Conservation (phyloP, 208 protist genomes). For the Trypanosomatidae sp. region DNA sequence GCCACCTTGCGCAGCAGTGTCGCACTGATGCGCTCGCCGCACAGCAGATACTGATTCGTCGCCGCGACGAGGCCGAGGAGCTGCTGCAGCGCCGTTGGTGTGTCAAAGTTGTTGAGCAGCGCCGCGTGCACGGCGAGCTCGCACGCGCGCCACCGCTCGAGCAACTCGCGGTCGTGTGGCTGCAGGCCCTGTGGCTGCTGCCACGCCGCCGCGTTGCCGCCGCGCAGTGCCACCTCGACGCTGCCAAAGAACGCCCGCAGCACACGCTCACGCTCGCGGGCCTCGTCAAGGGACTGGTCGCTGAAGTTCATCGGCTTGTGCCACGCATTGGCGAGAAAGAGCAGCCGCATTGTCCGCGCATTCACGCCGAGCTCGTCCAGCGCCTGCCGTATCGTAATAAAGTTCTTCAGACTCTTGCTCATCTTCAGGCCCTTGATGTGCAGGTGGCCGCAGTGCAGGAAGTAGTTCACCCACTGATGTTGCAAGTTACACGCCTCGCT, state of each 20-base stretch:
- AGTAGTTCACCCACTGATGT: conserved; percentile 98
- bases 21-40: conserved; percentile 14
- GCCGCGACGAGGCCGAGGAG: conserved; percentile 65
- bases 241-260: conserved; percentile 80
- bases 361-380: conserved; percentile 62
- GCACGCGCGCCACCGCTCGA: conserved; percentile 10
- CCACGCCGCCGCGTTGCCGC: conserved; percentile 20
- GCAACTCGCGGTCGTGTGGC: conserved; percentile 35
- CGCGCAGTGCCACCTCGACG: conserved; percentile 43
- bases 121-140: conserved; percentile 75
- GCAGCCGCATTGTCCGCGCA: conserved; percentile 83
- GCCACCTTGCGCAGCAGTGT: conserved; percentile 70
- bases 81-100: conserved; percentile 44
- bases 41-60: conserved; percentile 81
- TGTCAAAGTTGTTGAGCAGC: conserved; percentile 93
- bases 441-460: conserved; percentile 96
- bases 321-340: conserved; percentile 93
- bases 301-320: conserved; percentile 89
- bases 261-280: conserved; percentile 59
- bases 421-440: conserved; percentile 98
- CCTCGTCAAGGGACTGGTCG: conserved; percentile 82
- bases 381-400: conserved; percentile 94
- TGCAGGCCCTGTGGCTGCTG: conserved; percentile 26
- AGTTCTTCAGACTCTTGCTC: conserved; percentile 99
- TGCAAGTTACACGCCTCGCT: conserved; percentile 79